Conservation (phyloP, 768 basidiomycete species). For the Tulasnella sp. region DNA sequence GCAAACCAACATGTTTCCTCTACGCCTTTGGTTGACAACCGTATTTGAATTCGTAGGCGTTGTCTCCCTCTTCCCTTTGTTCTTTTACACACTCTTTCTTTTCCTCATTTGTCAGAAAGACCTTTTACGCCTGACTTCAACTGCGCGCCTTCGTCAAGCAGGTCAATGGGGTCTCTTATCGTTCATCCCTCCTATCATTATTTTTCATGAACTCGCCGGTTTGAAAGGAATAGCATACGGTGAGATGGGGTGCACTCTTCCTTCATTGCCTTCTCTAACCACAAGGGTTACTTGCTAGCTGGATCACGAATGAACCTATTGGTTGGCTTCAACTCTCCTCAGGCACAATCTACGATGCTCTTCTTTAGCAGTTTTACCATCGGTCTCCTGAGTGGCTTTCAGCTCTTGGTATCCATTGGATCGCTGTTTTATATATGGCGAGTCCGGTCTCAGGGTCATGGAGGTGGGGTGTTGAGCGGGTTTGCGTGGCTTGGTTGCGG, state of each 20-base stretch:
- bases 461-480: conserved; percentile 1
- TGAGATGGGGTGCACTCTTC: neutral
- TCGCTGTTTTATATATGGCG: conserved; percentile 4
- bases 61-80: conserved; percentile 4
- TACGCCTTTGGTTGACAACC: neutral
- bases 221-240: neutral
- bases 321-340: neutral
- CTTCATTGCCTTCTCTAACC: neutral
- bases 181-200: conserved; percentile 3
- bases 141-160: neutral
- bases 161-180: neutral
- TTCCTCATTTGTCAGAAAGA: neutral
- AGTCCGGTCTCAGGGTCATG: neutral
- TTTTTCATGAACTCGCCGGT: conserved; percentile 7
- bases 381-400: neutral
- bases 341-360: neutral
- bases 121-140: neutral
- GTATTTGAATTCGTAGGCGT: neutral
- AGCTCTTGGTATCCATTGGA: neutral
- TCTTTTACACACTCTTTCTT: neutral
- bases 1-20: neutral
- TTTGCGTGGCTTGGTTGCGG: neutral
- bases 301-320: neutral
- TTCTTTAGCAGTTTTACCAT: neutral
- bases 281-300: neutral